Evolutionary conservation across 2,329 filamentous ascomycete genomes (phyloP), one percentile per base, ranked within the genome.

Genomic region (Aspergillus puulaauensis): DNA sequence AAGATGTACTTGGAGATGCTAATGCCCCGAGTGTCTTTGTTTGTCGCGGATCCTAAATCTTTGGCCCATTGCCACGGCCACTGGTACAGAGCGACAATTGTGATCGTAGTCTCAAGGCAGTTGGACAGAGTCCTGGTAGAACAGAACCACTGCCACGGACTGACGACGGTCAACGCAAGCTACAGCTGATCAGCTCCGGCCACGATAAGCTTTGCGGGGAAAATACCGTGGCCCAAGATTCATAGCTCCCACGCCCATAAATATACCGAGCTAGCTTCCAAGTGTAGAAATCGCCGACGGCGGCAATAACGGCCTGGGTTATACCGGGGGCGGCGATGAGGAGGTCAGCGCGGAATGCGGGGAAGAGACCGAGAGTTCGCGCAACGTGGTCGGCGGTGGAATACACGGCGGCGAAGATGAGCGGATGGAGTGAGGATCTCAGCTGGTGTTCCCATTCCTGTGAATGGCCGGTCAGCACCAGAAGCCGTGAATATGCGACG

Each of bases 131-230:
- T 96, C 47, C 95, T 85, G 0, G 92, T 93, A 1, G 92, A 95
- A 76, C 89, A 95, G 75, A 95, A 98, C 90, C 91, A 98, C 73
- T 97, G 91, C 92, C 95, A 99, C 6, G 95, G 91, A 74, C 87
- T 96, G 67, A 87, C 79, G 44, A 90, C 74, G 3, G 86, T 87
- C 75, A 95, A 82, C 58, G 83, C 82, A 46, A 96, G 79, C 87
- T 92, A 72, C 58, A 63, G 51, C 5, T 54, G 33, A 58, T 72
- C 59, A 73, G 59, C 55, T 52, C 45, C 41, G 19, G 27, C 21
- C 19, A 31, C 35, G 15, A 4, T 41, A 12, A 15, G 12, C 6
- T 21, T 27, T 15, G 21, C 11, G 15, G 37, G n/a, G 54, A 50
- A 62, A 66, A 52, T 82, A 95, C 91, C 65, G 89, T 84, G 62